phyloP scores from a whole-genome alignment of 225 moss, liverwort and hornwort genomes.

The Sphagnum contortum region DNA sequence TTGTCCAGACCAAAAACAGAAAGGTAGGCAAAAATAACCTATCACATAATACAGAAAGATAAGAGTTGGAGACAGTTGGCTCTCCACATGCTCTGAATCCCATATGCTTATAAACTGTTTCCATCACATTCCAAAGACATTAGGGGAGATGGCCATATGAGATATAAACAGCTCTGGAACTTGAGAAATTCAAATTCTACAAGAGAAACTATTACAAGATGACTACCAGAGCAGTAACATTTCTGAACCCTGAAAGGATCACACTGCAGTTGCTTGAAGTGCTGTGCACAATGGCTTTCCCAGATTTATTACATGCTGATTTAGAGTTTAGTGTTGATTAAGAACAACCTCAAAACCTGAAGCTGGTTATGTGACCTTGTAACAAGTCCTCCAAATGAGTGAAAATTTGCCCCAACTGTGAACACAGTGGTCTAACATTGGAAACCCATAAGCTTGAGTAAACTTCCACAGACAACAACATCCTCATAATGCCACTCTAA shows the following conservation, averaged over 20 bases:
- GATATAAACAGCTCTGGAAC: background rate
- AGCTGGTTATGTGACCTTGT: no score
- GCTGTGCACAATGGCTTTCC: background rate
- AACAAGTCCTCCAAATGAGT: no score
- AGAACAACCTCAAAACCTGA: background rate
- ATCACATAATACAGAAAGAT: conserved; percentile 61
- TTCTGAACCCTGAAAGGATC: background rate
- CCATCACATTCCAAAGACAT: conserved; percentile 2
- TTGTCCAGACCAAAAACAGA: no score
- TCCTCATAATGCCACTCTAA: no score
- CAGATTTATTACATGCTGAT: no score
- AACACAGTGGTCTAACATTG: no score
- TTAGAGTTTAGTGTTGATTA: background rate
- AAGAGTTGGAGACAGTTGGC: conserved; percentile 39
- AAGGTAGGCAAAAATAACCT: conserved; percentile 20
- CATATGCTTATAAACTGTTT: conserved; percentile 61
- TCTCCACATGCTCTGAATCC: conserved; percentile 42
- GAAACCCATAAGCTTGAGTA: no score
- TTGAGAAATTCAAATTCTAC: no score
- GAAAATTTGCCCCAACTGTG: no score
- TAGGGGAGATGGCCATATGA: background rate
- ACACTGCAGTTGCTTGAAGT: background rate
- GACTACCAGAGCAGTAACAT: background rate
- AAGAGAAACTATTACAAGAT: background rate
- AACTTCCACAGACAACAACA: no score